Conservation (phyloP, 176 grass and related monocot species). For the Lolium multiflorum region DNA sequence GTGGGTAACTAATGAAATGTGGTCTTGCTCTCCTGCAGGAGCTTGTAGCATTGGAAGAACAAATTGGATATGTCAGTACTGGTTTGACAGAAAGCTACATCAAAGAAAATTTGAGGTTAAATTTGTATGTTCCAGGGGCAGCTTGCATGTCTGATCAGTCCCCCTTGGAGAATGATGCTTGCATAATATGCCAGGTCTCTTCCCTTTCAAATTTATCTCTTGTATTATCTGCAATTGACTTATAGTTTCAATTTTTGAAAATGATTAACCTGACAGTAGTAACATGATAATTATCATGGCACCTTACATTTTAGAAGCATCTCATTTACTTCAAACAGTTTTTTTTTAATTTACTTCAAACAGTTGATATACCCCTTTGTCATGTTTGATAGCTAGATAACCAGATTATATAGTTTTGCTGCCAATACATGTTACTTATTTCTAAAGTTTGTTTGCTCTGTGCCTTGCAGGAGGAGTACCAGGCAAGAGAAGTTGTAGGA, state of each 20-base stretch:
- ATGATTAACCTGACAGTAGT: constrained; percentile 10
- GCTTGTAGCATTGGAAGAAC: constrained; percentile 72
- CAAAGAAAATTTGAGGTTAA: constrained; percentile 52
- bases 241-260: not conserved
- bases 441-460: not conserved
- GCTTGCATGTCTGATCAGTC: constrained; percentile 39
- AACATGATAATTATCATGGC: not conserved
- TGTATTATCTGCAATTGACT: constrained; percentile 13
- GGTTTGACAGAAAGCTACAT: constrained; percentile 69
- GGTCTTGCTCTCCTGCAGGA: constrained; percentile 45
- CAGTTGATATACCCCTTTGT: not conserved
- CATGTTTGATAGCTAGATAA: not conserved
- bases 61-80: constrained; percentile 65
- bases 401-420: not conserved
- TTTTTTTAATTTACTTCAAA: not conserved
- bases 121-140: constrained; percentile 27
- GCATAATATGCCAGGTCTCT: constrained; percentile 74
- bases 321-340: not conserved
- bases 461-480: constrained; percentile 63
- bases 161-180: constrained; percentile 58
- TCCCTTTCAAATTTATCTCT: constrained; percentile 35
- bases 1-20: constrained; percentile 18
- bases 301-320: constrained; percentile 13
- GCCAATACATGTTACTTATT: not conserved
- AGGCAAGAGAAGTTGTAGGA: constrained; percentile 52